phyloP scores from a whole-genome alignment of 306 rosid species.

The Pterocarpus santalinus region DNA sequence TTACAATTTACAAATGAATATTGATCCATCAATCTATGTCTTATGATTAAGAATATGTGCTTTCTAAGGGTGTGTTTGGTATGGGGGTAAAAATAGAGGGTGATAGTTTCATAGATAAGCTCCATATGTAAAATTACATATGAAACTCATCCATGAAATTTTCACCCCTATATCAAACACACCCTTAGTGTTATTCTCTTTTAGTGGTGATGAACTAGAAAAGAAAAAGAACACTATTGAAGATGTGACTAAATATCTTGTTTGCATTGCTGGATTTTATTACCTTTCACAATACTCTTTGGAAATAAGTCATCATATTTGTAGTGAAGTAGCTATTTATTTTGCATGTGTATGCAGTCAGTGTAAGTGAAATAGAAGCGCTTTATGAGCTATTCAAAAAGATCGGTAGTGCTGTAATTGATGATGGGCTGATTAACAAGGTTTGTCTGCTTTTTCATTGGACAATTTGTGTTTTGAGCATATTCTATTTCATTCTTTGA shows the following conservation, averaged over 20 bases:
- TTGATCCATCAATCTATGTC: constrained; percentile 14
- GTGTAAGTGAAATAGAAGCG: constrained; percentile 98
- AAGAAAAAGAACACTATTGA: background rate
- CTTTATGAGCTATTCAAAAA: constrained; percentile 97
- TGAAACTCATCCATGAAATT: no score
- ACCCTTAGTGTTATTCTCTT: background rate
- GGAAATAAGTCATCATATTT: background rate
- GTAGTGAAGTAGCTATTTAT: constrained; percentile 17
- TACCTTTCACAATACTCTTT: background rate
- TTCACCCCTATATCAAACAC: no score
- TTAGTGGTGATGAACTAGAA: background rate
- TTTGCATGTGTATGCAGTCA: constrained; percentile 66
- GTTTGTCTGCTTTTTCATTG: constrained; percentile 50
- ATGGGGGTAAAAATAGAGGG: no score
- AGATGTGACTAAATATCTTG: background rate
- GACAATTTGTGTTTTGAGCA: constrained; percentile 26
- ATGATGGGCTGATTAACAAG: constrained; percentile 97
- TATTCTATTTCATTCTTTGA: constrained; percentile 13
- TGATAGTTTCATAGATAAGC: no score
- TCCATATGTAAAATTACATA: no score
- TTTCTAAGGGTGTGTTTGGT: background rate
- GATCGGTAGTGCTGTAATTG: constrained; percentile 96
- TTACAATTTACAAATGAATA: background rate
- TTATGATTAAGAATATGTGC: constrained; percentile 6
- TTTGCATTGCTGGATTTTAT: constrained; percentile 18